phyloP scores from a whole-genome alignment of 2,329 filamentous ascomycete genomes.

The Monosporascus sp. region DNA sequence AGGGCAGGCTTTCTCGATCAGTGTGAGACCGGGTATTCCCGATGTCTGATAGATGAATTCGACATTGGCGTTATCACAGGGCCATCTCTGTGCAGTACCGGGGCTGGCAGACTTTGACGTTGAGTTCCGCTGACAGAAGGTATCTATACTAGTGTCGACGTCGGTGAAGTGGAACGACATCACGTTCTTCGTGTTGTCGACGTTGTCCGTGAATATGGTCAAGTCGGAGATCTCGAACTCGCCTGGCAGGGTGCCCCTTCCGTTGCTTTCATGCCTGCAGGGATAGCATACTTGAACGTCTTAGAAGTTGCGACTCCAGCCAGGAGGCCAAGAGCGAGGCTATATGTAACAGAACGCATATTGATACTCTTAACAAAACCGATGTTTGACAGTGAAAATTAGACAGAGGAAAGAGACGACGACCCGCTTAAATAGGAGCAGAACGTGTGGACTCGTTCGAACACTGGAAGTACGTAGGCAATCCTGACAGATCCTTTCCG shows the following conservation, averaged over 20 bases:
- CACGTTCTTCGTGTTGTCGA: constrained; percentile 13
- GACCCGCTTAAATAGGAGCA: too few species aligned
- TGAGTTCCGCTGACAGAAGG: constrained; percentile 21
- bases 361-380: constrained; percentile 1
- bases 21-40: constrained; percentile 19
- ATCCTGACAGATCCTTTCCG: not conserved
- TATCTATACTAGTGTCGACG: constrained; percentile 20
- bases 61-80: constrained; percentile 20
- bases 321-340: constrained; percentile 17
- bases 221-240: constrained; percentile 22
- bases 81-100: constrained; percentile 18
- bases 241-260: constrained; percentile 17
- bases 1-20: constrained; percentile 24
- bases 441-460: too few species aligned
- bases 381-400: not conserved
- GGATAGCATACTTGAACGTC: constrained; percentile 20
- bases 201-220: constrained; percentile 14
- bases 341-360: constrained; percentile 12
- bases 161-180: constrained; percentile 23
- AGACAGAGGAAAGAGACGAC: too few species aligned
- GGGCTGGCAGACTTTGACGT: constrained; percentile 16
- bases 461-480: too few species aligned
- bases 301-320: constrained; percentile 16
- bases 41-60: constrained; percentile 26
- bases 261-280: constrained; percentile 13